Percentiles rank a stretch among this genome's conserved stretches.
Conservation (phyloP, 495 filamentous ascomycete species). For the Clohesyomyces aquaticus region DNA sequence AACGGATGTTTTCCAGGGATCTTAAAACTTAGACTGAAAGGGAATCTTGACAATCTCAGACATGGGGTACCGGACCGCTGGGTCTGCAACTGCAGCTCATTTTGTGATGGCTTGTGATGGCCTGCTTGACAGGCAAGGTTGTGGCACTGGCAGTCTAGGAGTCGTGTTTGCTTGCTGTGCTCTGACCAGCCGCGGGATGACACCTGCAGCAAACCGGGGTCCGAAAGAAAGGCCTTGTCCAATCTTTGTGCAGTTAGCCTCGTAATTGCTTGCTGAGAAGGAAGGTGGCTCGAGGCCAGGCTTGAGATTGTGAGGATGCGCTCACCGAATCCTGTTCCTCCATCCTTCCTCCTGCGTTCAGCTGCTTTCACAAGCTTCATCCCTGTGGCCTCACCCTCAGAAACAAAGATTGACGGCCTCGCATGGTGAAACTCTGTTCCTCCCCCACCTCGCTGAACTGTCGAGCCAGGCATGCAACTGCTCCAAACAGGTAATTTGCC, state of each 20-base stretch:
- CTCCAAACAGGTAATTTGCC: background rate
- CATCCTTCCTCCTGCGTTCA: background rate
- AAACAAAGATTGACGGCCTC: background rate
- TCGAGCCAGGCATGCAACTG: no score
- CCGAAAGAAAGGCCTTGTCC: slow-evolving; percentile 11
- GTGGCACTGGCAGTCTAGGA: no score
- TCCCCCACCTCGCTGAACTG: no score
- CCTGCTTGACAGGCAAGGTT: no score
- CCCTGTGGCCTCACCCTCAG: no score
- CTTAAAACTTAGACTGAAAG: background rate
- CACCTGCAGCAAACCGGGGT: slow-evolving; percentile 22
- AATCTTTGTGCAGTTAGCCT: background rate
- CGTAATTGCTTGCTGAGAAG: background rate
- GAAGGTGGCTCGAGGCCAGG: background rate
- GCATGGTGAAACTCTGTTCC: background rate
- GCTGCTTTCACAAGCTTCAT: background rate
- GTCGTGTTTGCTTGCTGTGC: slow-evolving; percentile 3
- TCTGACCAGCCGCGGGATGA: slow-evolving; percentile 17
- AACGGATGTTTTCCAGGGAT: background rate
- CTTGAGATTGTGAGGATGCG: background rate
- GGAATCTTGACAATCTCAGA: no score
- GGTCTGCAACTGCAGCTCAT: no score
- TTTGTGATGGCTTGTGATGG: no score
- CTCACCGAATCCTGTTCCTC: background rate
- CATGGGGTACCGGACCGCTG: no score